A percentile compares a stretch with the other conserved stretches of the same genome.
Evolutionary conservation across 176 grass and related monocot species (phyloP).

Genomic region (Zoysia pacifica): DNA sequence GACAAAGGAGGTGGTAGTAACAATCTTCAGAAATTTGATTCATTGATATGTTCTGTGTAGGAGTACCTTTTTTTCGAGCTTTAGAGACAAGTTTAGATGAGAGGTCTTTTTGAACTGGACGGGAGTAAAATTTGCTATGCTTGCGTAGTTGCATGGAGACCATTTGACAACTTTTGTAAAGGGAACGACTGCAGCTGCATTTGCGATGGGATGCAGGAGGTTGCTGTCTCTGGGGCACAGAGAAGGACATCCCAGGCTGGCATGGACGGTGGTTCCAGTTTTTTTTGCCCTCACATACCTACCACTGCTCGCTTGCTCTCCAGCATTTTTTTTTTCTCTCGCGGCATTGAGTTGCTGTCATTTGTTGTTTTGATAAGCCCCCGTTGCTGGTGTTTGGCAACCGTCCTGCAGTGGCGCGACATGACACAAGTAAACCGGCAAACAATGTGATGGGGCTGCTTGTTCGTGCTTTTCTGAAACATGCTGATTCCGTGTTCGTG

Average conservation of each 20-base stretch:
- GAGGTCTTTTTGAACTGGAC: too few relatives aligned
- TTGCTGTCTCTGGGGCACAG: neutral
- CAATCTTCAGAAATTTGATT: neutral
- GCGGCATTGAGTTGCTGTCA: neutral
- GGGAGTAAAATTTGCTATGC: neutral
- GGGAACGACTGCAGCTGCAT: constrained; percentile 27
- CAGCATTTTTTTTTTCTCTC: neutral
- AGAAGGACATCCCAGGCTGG: constrained; percentile 5
- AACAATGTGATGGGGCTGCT: neutral
- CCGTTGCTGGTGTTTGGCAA: neutral
- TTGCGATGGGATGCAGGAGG: neutral
- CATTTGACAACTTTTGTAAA: constrained; percentile 46
- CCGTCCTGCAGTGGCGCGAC: neutral
- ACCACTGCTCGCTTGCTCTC: neutral
- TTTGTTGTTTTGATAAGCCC: neutral
- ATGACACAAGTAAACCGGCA: neutral
- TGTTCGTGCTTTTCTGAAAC: neutral
- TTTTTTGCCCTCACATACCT: neutral
- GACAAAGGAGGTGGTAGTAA: neutral
- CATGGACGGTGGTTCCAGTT: neutral
- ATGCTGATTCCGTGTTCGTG: neutral
- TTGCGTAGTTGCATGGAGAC: constrained; percentile 32
- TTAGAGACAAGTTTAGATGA: neutral
- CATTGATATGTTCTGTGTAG: neutral
- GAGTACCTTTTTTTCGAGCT: neutral